Conservation (phyloP, 2,329 filamentous ascomycete species). For the Apiospora aurea region DNA sequence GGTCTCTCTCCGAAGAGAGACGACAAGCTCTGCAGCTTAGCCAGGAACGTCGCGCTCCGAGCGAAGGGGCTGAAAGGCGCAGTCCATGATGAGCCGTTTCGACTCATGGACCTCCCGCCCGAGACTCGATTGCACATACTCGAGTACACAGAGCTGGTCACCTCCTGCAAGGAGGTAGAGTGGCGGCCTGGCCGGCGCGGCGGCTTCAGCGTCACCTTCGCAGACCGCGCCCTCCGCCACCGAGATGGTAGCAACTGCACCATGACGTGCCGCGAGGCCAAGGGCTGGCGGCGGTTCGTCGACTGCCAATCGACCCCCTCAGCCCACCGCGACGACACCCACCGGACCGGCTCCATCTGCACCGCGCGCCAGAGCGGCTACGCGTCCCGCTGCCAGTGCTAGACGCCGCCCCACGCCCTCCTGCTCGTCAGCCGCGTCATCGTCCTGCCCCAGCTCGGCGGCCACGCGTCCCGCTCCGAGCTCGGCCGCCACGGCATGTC, state of each 20-base stretch:
- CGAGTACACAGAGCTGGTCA: not conserved
- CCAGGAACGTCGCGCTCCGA: not conserved
- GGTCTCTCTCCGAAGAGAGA: not conserved
- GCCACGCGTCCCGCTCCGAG: too few relatives aligned
- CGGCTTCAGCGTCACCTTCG: not conserved
- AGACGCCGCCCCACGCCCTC: not conserved
- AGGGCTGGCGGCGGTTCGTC: not conserved
- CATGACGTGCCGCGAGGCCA: not conserved
- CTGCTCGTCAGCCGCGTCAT: not conserved
- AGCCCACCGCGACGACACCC: too few relatives aligned
- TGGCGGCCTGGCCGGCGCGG: not conserved
- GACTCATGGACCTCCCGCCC: not conserved
- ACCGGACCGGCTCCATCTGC: not conserved
- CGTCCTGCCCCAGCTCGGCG: not conserved
- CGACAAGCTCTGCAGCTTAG: not conserved
- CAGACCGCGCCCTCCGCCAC: not conserved
- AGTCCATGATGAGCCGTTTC: not conserved
- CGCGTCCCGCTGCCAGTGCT: not conserved
- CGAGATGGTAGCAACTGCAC: not conserved
- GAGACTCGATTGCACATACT: not conserved
- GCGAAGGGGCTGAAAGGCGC: not conserved
- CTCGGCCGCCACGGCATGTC: too few relatives aligned
- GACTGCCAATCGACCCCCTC: not conserved
- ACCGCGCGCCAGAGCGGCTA: not conserved
- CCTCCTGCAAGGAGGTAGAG: not conserved